These are phyloP conservation scores for Platanus orientalis DNA, from an alignment of 164 flowering plant species.

Conservation along the genomic window DNA sequence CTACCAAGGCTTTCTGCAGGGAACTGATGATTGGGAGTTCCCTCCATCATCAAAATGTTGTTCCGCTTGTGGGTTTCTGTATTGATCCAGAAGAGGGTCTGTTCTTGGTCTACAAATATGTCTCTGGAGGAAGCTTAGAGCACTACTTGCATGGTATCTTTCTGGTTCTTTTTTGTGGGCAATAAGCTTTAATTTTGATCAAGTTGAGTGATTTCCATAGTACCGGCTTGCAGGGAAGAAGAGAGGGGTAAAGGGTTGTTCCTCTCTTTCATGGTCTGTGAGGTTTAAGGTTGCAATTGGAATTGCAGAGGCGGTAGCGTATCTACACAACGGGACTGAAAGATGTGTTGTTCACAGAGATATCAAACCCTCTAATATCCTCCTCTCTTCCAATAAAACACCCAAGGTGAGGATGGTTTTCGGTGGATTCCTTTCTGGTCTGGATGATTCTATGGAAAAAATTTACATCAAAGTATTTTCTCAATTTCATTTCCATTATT, in stretches of 20 bases:
- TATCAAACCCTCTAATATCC: constrained; percentile 91
- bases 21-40: constrained; percentile 94
- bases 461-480: background rate
- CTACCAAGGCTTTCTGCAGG: constrained; percentile 81
- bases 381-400: constrained; percentile 66
- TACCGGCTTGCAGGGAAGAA: constrained; percentile 52
- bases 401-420: constrained; percentile 54
- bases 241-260: constrained; percentile 44
- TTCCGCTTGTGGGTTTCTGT: constrained; percentile 86
- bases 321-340: constrained; percentile 74
- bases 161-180: background rate
- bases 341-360: constrained; percentile 92
- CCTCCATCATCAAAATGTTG: constrained; percentile 57
- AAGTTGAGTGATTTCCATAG: constrained; percentile 14
- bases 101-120: constrained; percentile 81
- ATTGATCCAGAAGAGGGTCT: constrained; percentile 77
- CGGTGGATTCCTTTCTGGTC: background rate
- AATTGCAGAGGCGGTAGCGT: constrained; percentile 75
- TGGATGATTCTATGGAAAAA: background rate
- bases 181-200: constrained; percentile 9
- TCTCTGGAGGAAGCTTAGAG: constrained; percentile 91
- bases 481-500: background rate
- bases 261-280: constrained; percentile 65
- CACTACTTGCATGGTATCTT: constrained; percentile 72
- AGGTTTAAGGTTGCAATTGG: constrained; percentile 81